Percentiles rank a stretch among this genome's conserved stretches.
These are phyloP conservation scores for Trichoderma asperelloides DNA, from an alignment of 495 filamentous ascomycete species.

Conservation along the genomic window DNA sequence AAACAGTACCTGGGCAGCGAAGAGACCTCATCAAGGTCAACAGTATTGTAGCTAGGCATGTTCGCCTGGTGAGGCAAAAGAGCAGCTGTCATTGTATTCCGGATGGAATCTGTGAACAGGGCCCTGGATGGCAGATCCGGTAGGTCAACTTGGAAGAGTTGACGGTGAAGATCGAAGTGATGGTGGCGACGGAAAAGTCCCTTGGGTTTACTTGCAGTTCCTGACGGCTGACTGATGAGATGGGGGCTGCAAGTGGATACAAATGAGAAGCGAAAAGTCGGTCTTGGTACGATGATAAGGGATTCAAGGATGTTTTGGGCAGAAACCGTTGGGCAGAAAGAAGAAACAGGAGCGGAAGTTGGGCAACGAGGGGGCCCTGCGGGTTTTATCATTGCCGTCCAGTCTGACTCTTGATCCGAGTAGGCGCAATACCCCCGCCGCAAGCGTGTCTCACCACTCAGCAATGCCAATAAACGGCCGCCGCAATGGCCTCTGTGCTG, in stretches of 20 bases:
- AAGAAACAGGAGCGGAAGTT: constrained; percentile 32
- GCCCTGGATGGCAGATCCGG: background rate
- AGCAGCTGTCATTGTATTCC: constrained; percentile 29
- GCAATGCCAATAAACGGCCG: constrained; percentile 4
- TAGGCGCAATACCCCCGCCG: constrained; percentile 1
- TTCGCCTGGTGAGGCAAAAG: constrained; percentile 35
- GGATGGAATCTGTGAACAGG: constrained; percentile 12
- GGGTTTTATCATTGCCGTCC: constrained; percentile 37
- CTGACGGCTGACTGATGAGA: constrained; percentile 1
- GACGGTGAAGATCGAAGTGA: constrained; percentile 9
- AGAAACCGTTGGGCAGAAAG: constrained; percentile 41
- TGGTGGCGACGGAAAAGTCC: constrained; percentile 19
- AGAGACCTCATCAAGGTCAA: constrained; percentile 44
- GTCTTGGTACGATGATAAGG: constrained; percentile 7
- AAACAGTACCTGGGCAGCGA: constrained; percentile 42
- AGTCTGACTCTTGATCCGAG: constrained; percentile 4
- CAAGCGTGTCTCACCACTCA: constrained; percentile 3
- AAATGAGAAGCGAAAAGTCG: constrained; percentile 10
- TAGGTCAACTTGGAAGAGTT: constrained; percentile 7
- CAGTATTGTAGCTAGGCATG: constrained; percentile 39
- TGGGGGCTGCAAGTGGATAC: constrained; percentile 7
- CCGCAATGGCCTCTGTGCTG: constrained; percentile 12
- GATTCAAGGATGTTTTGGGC: constrained; percentile 25
- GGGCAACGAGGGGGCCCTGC: constrained; percentile 40
- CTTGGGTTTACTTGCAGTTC: constrained; percentile 14